These are phyloP conservation scores for Phytophthora agathidicida DNA, from an alignment of 352 stramenopile genomes.

Conservation along the genomic window DNA sequence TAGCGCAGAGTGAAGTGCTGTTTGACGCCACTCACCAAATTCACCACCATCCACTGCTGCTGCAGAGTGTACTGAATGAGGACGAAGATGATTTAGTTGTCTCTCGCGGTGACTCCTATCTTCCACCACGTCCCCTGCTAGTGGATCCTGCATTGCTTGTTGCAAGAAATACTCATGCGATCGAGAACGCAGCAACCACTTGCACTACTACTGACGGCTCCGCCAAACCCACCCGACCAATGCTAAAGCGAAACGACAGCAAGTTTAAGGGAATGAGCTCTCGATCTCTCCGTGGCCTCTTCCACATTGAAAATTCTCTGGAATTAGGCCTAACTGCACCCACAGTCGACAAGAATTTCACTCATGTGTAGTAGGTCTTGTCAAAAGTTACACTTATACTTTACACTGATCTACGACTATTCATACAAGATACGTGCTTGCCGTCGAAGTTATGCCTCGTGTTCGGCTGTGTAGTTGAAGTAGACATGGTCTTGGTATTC, in stretches of 20 bases:
- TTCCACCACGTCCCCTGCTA: constrained; percentile 1
- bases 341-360: constrained; percentile 6
- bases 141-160: neutral
- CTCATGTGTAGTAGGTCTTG: constrained; percentile 17
- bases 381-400: constrained; percentile 7
- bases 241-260: constrained; percentile 29
- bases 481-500: constrained; percentile 35
- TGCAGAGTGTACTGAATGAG: constrained; percentile 13
- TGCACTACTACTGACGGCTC: neutral
- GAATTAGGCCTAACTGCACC: neutral
- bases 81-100: neutral
- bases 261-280: constrained; percentile 40
- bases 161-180: neutral
- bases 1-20: constrained; percentile 33
- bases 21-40: neutral
- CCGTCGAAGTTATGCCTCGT: constrained; percentile 6
- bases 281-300: constrained; percentile 29
- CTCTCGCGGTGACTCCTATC: constrained; percentile 3
- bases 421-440: neutral
- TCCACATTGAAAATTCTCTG: constrained; percentile 26
- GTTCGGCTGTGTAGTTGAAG: constrained; percentile 30
- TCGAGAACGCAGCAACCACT: neutral
- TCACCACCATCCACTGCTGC: constrained; percentile 20
- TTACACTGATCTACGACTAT: neutral
- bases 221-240: neutral